Conservation (phyloP, 768 basidiomycete species). For the Amanita inopinata region DNA sequence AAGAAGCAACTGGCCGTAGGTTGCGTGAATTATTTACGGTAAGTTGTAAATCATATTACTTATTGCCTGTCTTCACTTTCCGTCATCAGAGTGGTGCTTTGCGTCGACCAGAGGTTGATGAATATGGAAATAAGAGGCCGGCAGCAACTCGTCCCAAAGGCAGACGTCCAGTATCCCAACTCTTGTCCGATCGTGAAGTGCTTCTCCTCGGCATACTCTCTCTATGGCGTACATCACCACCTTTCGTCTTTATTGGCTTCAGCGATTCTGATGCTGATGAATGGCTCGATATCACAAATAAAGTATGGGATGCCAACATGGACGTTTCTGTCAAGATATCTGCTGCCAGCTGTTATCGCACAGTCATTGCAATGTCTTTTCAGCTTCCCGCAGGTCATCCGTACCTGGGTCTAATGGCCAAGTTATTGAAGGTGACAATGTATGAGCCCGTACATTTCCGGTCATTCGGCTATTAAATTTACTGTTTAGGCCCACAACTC, state of each 20-base stretch:
- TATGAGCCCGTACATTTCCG: background rate
- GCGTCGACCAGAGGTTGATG: slow-evolving; percentile 54
- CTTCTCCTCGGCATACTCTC: slow-evolving; percentile 61
- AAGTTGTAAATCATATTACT: slow-evolving; percentile 10
- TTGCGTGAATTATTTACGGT: slow-evolving; percentile 52
- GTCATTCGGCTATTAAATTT: background rate
- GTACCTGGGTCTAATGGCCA: slow-evolving; percentile 16
- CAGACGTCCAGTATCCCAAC: slow-evolving; percentile 43
- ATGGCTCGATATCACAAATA: slow-evolving; percentile 38
- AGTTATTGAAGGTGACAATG: background rate
- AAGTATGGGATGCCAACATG: slow-evolving; percentile 52
- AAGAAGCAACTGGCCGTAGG: slow-evolving; percentile 33
- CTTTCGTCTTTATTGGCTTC: slow-evolving; percentile 43
- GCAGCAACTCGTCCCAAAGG: slow-evolving; percentile 49
- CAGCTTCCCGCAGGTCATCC: slow-evolving; percentile 26
- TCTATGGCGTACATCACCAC: slow-evolving; percentile 50
- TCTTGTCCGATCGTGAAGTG: slow-evolving; percentile 59
- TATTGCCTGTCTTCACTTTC: background rate
- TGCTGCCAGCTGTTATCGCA: slow-evolving; percentile 38
- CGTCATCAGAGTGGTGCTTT: slow-evolving; percentile 34
- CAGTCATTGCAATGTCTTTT: slow-evolving; percentile 34
- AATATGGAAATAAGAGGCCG: slow-evolving; percentile 43
- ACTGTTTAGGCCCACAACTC: slow-evolving; percentile 27
- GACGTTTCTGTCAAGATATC: slow-evolving; percentile 62
- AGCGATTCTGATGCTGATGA: slow-evolving; percentile 28